Percentiles rank a stretch among this genome's conserved stretches.
Conservation (phyloP, 208 protist species). For the Endotrypanum monterogeii region DNA sequence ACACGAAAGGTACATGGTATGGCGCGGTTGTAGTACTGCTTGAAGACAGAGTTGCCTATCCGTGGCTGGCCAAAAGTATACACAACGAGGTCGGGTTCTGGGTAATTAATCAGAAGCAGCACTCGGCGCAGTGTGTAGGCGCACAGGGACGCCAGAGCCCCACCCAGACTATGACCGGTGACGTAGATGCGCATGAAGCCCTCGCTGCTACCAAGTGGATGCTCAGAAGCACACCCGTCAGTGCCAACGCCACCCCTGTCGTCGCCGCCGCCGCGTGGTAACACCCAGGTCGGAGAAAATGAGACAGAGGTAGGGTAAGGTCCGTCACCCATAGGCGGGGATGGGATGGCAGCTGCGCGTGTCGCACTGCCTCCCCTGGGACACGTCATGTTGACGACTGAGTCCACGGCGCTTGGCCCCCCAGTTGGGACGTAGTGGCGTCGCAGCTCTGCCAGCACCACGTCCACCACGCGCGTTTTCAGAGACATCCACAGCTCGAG, state of each 20-base stretch:
- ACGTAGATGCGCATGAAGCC: conserved; percentile 53
- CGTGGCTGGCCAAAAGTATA: conserved; percentile 87
- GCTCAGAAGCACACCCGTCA: not conserved
- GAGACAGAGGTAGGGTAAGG: conserved; percentile 6
- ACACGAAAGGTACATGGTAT: conserved; percentile 81
- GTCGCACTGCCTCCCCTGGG: not conserved
- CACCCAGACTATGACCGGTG: conserved; percentile 84
- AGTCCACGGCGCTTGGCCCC: not conserved
- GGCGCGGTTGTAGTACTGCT: conserved; percentile 67
- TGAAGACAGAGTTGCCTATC: conserved; percentile 75
- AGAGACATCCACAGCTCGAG: conserved; percentile 78
- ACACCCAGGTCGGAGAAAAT: conserved; percentile 17
- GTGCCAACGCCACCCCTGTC: not conserved
- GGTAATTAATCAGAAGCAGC: conserved; percentile 57
- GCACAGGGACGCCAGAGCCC: conserved; percentile 74
- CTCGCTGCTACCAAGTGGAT: not conserved
- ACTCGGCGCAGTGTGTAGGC: conserved; percentile 73
- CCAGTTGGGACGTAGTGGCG: not conserved
- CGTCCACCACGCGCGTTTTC: conserved; percentile 58
- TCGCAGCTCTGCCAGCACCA: conserved; percentile 50
- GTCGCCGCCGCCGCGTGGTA: not conserved
- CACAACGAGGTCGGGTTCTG: conserved; percentile 59
- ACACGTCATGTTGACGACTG: not conserved
- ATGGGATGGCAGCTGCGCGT: not conserved
- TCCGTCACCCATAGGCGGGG: not conserved